Evolutionary conservation across 768 basidiomycete genomes (phyloP).

Genomic region (Crepidotus variabilis): DNA sequence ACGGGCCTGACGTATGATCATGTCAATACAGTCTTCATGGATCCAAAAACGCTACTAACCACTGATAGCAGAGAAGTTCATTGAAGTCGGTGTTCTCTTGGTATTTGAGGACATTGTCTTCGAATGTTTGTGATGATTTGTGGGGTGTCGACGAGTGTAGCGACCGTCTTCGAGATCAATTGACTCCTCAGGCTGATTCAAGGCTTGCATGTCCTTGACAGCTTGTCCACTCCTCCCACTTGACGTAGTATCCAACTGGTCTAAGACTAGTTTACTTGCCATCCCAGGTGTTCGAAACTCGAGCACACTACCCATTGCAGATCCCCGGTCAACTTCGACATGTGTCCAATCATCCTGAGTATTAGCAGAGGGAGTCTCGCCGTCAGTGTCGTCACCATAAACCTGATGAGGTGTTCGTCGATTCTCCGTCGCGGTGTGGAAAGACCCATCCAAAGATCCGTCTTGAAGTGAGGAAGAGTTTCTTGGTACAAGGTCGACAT

Average conservation of each 20-base stretch:
- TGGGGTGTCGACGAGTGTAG: not conserved
- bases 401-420: not conserved
- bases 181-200: too few relatives aligned
- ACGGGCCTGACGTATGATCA: conserved; percentile 7
- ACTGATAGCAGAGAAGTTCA: not conserved
- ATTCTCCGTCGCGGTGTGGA: not conserved
- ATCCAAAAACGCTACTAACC: not conserved
- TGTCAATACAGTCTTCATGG: conserved; percentile 1
- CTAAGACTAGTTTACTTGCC: not conserved
- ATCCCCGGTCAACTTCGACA: not conserved
- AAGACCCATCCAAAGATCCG: not conserved
- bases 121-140: not conserved
- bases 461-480: not conserved
- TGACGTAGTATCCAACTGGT: too few relatives aligned
- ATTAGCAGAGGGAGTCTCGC: not conserved
- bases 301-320: not conserved
- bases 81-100: not conserved
- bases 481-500: not conserved
- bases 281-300: not conserved
- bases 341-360: not conserved
- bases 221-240: too few relatives aligned
- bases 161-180: not conserved
- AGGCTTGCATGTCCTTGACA: too few relatives aligned
- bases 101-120: not conserved
- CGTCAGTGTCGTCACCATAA: not conserved